A percentile compares a stretch with the other conserved stretches of the same genome.
Evolutionary conservation across 495 filamentous ascomycete genomes (phyloP).

Genomic region (Penicillium simplicissimum): DNA sequence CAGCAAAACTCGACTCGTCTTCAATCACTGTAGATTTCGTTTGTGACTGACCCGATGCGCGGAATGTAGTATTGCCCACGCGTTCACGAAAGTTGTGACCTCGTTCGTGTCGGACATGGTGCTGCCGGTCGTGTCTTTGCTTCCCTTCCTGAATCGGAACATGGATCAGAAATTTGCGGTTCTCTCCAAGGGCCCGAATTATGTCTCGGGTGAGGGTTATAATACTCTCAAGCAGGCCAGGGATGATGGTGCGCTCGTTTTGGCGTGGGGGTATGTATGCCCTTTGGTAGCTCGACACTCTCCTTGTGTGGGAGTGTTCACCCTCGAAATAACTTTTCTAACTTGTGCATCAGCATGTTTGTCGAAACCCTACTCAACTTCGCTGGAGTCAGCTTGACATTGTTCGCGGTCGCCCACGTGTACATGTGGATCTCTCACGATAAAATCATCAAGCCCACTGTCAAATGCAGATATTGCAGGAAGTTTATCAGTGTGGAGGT

Average conservation of each 20-base stretch:
- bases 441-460: conserved; percentile 67
- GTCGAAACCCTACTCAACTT: conserved; percentile 68
- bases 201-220: conserved; percentile 51
- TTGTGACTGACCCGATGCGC: background rate
- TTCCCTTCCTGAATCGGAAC: conserved; percentile 69
- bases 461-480: conserved; percentile 72
- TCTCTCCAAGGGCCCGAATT: conserved; percentile 56
- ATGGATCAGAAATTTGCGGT: conserved; percentile 76
- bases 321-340: background rate
- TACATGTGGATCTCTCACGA: conserved; percentile 64
- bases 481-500: conserved; percentile 68
- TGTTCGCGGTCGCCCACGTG: conserved; percentile 65
- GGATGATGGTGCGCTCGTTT: conserved; percentile 68
- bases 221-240: conserved; percentile 68
- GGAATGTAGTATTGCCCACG: conserved; percentile 59
- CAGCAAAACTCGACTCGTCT: conserved; percentile 17
- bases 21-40: background rate
- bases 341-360: conserved; percentile 50
- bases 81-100: conserved; percentile 71
- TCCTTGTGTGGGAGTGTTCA: background rate
- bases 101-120: conserved; percentile 72
- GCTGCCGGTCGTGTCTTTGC: conserved; percentile 65
- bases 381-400: conserved; percentile 60
- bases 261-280: conserved; percentile 63
- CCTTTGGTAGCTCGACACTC: background rate